Evolutionary conservation across 106 monocot genomes (phyloP).

Genomic region (Acorus calamus): DNA sequence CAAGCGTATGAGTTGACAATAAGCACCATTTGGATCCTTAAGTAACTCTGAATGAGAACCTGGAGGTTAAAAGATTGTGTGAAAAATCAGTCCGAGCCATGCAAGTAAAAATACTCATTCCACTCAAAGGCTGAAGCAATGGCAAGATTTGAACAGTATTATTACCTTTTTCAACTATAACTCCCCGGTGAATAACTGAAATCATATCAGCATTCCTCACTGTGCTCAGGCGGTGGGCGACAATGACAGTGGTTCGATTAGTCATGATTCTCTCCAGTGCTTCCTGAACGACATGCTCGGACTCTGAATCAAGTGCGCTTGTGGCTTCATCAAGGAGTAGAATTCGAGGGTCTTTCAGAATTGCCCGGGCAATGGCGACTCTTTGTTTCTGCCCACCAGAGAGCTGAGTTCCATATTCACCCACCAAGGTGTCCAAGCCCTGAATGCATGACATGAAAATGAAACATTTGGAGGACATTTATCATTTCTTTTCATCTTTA

Average conservation of each 20-base stretch:
- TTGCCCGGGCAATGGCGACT: slow-evolving; percentile 48
- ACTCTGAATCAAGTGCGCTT: slow-evolving; percentile 61
- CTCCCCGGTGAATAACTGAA: slow-evolving; percentile 43
- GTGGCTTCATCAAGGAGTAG: slow-evolving; percentile 49
- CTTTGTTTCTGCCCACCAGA: slow-evolving; percentile 54
- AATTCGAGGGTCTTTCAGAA: slow-evolving; percentile 46
- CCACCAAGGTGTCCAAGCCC: slow-evolving; percentile 57
- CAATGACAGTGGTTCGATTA: slow-evolving; percentile 51
- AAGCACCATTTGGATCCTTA: no score
- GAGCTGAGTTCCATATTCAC: slow-evolving; percentile 52
- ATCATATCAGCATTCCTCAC: slow-evolving; percentile 52
- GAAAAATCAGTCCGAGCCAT: no score
- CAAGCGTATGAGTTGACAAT: no score
- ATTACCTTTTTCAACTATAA: slow-evolving; percentile 53
- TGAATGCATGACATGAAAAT: slow-evolving; percentile 3
- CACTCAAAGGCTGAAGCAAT: no score
- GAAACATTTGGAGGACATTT: not conserved
- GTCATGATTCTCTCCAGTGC: slow-evolving; percentile 50
- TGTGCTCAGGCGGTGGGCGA: slow-evolving; percentile 59
- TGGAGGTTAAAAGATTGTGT: no score
- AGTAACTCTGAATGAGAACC: no score
- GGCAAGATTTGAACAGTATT: not conserved
- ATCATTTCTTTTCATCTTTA: no score
- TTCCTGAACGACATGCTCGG: slow-evolving; percentile 56
- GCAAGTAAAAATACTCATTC: no score